Evolutionary conservation across 805 yeast species (phyloP), one percentile per base, ranked within the genome.

Genomic region (Wickerhamiella brachini): DNA sequence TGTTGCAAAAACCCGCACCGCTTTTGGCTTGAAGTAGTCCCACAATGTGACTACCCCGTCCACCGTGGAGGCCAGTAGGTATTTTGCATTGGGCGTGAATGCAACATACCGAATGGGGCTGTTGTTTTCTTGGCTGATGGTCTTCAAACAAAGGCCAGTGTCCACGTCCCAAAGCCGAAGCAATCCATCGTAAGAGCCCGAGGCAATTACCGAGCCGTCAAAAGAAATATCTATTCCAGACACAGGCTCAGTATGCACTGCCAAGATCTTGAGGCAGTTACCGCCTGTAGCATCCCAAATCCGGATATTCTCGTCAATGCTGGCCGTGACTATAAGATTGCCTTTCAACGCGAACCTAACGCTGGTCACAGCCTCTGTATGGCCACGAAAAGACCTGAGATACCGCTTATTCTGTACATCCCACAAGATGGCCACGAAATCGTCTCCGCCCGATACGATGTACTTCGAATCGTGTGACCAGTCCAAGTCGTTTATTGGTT

Each of bases 161-260:
- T 78, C 82, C 18, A 88, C 76, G 63, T 89, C 97, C 71, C 94
- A 90, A 17, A 90, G 69, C 48, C 98, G 72, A 23, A 90, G 83
- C 57, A 87, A 72, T 2, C 98, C 98, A 66, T 90, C 98, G 63
- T 82, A 83, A 17, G 95, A 83, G 0, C 94, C 93, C 55, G 95
- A 83, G 2, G 81, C 83, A 8, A 93, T 77, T 38, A 93, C 78
- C 0, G 95, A 75, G 53, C 89, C 88, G 57, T 85, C 95, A 51
- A 77, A 79, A 1, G 85, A 78, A 47, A 90, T 68, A 59, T 86
- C 81, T 1, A 89, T 70, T 0, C 85, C 74, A 21, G 85, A 79
- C 1, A 93, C 84, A 0, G 97, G 94, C 58, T 87, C 97, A 0
- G 94, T 79, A 66, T 90, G 98, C 0, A 97, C 97, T 41, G 95